Evolutionary conservation across 2,329 filamentous ascomycete species (phyloP), one percentile per base, ranked within the genome.

Genomic region (Gaeumannomyces tritici): DNA sequence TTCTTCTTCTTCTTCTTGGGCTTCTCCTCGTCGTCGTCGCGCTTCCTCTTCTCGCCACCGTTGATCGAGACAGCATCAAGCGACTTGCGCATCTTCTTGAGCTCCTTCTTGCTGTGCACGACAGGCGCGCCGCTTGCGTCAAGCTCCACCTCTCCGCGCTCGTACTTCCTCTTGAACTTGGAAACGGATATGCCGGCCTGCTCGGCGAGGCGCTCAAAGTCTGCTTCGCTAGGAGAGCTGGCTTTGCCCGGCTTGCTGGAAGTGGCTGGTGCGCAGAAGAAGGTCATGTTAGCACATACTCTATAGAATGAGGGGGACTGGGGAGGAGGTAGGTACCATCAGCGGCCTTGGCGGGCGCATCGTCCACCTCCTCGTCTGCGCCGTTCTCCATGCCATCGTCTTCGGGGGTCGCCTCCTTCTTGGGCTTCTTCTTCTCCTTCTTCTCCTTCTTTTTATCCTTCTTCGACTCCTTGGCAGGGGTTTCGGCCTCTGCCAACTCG

Each of bases 161-260:
- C 89, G 67, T 86, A 86, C 81, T 91, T 91, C 73, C 87, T 83
- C 80, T 89, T 86, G 77, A 91, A 92, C 77, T 90, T 89, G 78
- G 85, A 85, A 62, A 89, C 83, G 9, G 87, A 89, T 64, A 92
- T 79, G 65, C 88, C 89, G 11, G 87, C 84, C 67, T 83, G 80
- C 64, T 83, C 84, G 55, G 89, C 89, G 57, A 88, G 73, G 57
- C 80, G 79, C 72, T 82, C 80, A 69, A 79, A 84, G 65, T 85
- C 83, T 64, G 76, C 81, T 71, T 80, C 85, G 66, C 74, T 84
- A 62, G 83, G 75, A 72, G 80, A 79, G 64, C 69, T 68, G 35
- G 59, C 31, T 62, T 61, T 64, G 64, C 62, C 58, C 21, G 62
- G 58, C 59, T 61, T 69, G 64, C 72, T 71, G 33, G 66, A 65